Base-by-base conservation (phyloP, 371 early-diverging fungal genomes). In the Mortierella sp. region DNA sequence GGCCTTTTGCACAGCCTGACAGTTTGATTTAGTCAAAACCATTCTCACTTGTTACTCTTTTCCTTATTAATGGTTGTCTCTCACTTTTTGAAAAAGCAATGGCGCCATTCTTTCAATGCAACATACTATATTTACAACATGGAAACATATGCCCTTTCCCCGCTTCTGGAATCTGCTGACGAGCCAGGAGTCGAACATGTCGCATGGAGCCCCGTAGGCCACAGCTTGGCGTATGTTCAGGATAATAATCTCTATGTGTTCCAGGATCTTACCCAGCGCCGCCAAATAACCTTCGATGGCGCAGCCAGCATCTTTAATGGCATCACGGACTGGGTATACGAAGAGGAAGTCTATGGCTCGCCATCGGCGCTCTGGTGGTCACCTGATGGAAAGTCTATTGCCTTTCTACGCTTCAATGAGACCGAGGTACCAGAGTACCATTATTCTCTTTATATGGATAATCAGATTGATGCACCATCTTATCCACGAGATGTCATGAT, bases 251-350 rank as follows among this genome's bases (percentile, higher is more conserved):
- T 98, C 6, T 96, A 92, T 80, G 88, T 97, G 5, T 88, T 86
- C 11, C 84, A 93, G 14, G 92, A 94, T 65, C 86, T 94, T 66
- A 67, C 78, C 55, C 83, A 84, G 8, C 91, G 93, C 57, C 89
- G 87, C 47, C 93, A 91, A 55, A 83, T 98, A 40, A 97, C 98
- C 0, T 88, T 86, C 70, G 97, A 97, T 81, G 98, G 98, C 11
- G 92, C 93, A 22, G 84, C 83, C 30, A 88, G 87, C 10, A 89
- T 97, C n/a, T 93, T 97, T 78, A 97, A 98, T 79, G 99, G 98
- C 11, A 87, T 97, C 16, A 93, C 97, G 30, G 99, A 98, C 84
- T 99, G 99, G 99, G 97, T 98, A 0, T 98, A 98, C 74, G 98
- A 98, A 84, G 98, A 98, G 83, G 98, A 98, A 75, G 95, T 98